phyloP scores from a whole-genome alignment of 352 stramenopile genomes.

The Phytopythium delawarense region DNA sequence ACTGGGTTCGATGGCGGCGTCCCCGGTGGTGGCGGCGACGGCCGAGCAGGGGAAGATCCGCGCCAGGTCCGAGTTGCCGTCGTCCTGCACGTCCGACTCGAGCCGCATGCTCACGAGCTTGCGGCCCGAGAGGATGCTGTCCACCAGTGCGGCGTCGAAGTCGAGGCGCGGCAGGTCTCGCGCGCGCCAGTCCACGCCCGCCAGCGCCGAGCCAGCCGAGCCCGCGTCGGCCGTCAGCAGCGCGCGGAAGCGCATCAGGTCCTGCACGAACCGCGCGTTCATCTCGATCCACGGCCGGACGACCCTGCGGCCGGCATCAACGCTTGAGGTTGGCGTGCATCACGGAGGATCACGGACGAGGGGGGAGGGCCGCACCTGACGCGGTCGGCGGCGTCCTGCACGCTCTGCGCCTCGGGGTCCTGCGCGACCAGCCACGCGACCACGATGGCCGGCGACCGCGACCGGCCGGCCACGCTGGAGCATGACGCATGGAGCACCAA shows the following conservation, averaged over 20 bases:
- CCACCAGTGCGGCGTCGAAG: constrained; percentile 46
- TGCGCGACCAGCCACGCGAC: constrained; percentile 46
- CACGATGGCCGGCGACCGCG: constrained; percentile 50
- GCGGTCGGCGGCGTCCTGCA: constrained; percentile 31
- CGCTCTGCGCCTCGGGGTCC: constrained; percentile 12
- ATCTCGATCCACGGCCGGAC: constrained; percentile 70
- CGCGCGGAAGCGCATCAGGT: constrained; percentile 40
- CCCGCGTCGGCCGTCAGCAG: constrained; percentile 12
- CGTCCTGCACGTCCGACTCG: constrained; percentile 34
- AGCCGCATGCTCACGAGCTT: constrained; percentile 76
- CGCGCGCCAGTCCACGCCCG: background rate
- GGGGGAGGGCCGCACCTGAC: constrained; percentile 28
- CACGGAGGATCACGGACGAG: too few relatives aligned
- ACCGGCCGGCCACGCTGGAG: constrained; percentile 59
- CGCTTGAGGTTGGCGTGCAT: too few relatives aligned
- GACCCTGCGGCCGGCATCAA: constrained; percentile 17
- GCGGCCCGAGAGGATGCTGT: constrained; percentile 27
- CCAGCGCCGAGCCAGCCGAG: background rate
- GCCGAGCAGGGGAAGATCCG: constrained; percentile 29
- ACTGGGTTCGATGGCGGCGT: background rate
- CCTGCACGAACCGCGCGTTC: constrained; percentile 48
- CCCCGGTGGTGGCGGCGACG: constrained; percentile 31
- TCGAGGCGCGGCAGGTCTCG: constrained; percentile 40
- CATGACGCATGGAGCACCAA: background rate
- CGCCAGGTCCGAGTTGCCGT: constrained; percentile 52